These are phyloP conservation scores for Pythium biforme DNA, from an alignment of 352 stramenopile genomes.

Conservation along the genomic window DNA sequence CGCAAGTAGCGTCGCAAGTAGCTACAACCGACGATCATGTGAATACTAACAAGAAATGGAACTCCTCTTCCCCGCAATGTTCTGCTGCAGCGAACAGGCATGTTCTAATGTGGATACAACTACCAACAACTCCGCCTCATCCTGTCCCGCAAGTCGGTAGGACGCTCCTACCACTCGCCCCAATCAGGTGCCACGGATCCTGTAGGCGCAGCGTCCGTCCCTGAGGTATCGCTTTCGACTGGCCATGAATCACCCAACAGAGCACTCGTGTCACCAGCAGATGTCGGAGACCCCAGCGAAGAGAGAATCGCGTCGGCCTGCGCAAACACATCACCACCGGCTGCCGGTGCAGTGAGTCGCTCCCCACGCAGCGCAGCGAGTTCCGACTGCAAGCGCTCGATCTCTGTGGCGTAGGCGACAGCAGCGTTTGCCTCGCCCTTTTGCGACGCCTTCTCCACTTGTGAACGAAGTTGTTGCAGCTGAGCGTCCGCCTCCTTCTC, in stretches of 20 bases:
- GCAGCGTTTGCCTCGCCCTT: slow-evolving; percentile 41
- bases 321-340: slow-evolving; percentile 21
- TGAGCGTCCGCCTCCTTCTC: slow-evolving; percentile 39
- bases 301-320: slow-evolving; percentile 30
- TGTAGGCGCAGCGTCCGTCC: slow-evolving; percentile 15
- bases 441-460: slow-evolving; percentile 33
- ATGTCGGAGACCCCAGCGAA: slow-evolving; percentile 15
- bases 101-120: background rate
- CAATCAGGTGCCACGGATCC: slow-evolving; percentile 42
- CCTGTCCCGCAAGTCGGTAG: background rate
- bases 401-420: slow-evolving; percentile 35
- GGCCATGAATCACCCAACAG: slow-evolving; percentile 21
- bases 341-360: background rate
- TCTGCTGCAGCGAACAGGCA: background rate
- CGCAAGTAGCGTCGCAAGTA: background rate
- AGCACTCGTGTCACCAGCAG: background rate
- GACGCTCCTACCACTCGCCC: slow-evolving; percentile 57
- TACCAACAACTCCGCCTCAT: slow-evolving; percentile 1
- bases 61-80: too few relatives aligned
- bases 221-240: slow-evolving; percentile 38
- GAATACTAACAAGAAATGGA: background rate
- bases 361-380: slow-evolving; percentile 41
- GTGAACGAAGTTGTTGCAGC: slow-evolving; percentile 29
- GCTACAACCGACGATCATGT: background rate
- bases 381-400: slow-evolving; percentile 44